Evolutionary conservation across 768 basidiomycete species (phyloP), one percentile per base, ranked within the genome.

Genomic region (Tylopilus felleus): DNA sequence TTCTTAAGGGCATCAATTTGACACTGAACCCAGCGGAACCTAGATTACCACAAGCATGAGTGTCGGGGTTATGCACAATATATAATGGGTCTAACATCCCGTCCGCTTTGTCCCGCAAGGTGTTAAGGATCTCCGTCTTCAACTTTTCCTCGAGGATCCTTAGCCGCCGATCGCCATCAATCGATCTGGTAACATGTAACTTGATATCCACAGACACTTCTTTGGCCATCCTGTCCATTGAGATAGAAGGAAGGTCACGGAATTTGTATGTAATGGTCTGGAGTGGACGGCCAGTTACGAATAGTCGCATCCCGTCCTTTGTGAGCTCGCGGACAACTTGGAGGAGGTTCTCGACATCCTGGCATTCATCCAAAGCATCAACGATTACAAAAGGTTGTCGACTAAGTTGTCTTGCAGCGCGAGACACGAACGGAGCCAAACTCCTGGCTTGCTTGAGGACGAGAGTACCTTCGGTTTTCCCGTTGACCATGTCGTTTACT

Each of bases 21-120:
- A 45, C 61, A 63, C 16, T 63, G 52, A 7, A 49, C 49, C 63
- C 63, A 64, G 1, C 54, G 56, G 10, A 64, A 64, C 63, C 62
- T 64, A 31, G n/a, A 33, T 2, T 19, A 14, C 17, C 22, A 6
- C 25, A n/a, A 41, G 3, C 23, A 8, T 33, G 23, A 51, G 21
- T 9, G 5, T 17, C 12, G 16, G 12, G 8, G 7, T 14, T 22
- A 14, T 14, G 4, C 5, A 5, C 12, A 42, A 16, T 2, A 13
- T 17, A 33, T n/a, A n/a, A 23, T 29, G 14, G 49, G 22, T 9
- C 49, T 50, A 12, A 51, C 50, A 64, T 64, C 1, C 63, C 63
- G 22, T 55, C 56, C 0, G 59, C 56, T 27, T 49, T 42, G 7
- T 4, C 4, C 2, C 27, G 36, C 1, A 64, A 38, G 1, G 21